phyloP scores from a whole-genome alignment of 2,329 filamentous ascomycete genomes.

The Verticillium isaacii region DNA sequence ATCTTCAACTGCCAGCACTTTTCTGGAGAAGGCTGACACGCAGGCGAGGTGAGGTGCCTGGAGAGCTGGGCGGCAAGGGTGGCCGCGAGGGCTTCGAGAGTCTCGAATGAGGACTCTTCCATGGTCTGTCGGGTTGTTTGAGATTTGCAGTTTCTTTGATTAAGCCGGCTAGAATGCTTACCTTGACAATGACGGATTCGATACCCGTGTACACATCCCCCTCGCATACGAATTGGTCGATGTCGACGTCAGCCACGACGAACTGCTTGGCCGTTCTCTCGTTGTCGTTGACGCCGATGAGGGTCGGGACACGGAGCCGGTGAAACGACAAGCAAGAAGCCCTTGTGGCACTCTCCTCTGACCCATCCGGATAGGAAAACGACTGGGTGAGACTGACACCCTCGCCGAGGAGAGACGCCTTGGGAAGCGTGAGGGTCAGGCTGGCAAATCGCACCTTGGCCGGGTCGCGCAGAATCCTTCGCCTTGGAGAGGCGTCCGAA shows the following conservation, averaged over 20 bases:
- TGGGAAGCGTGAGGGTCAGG: constrained; percentile 55
- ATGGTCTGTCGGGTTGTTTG: constrained; percentile 36
- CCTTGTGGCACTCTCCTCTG: not conserved
- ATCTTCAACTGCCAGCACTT: constrained; percentile 51
- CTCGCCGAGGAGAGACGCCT: constrained; percentile 62
- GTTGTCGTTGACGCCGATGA: constrained; percentile 70
- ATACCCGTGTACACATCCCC: constrained; percentile 49
- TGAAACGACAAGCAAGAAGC: constrained; percentile 40
- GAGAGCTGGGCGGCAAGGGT: constrained; percentile 31
- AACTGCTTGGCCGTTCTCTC: constrained; percentile 65
- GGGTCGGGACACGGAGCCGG: constrained; percentile 56
- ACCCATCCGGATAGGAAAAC: constrained; percentile 9
- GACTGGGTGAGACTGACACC: constrained; percentile 43
- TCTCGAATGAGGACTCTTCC: constrained; percentile 54
- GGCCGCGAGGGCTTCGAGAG: constrained; percentile 55
- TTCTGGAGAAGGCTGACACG: not conserved
- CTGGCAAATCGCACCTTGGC: constrained; percentile 38
- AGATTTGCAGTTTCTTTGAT: not conserved
- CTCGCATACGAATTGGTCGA: constrained; percentile 43
- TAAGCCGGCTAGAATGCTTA: constrained; percentile 27
- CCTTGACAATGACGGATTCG: constrained; percentile 58
- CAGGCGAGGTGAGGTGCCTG: constrained; percentile 19
- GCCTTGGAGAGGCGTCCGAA: not conserved
- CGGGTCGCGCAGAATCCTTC: constrained; percentile 11
- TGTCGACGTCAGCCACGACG: constrained; percentile 56